phyloP scores from a whole-genome alignment of 768 basidiomycete genomes.

The Floccularia luteovirens region DNA sequence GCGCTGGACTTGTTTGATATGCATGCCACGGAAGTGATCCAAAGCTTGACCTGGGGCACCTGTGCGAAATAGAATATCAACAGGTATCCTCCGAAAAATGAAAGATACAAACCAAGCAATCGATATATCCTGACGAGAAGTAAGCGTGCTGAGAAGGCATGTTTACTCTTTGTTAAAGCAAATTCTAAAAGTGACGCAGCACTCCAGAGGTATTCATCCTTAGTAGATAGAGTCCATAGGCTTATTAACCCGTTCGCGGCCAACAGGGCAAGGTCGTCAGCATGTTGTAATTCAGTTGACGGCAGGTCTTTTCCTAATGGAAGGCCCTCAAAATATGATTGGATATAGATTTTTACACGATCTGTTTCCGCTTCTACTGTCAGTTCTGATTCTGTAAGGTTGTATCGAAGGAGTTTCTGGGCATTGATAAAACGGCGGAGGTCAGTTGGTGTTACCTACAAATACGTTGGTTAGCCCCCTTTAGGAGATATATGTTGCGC shows the following conservation, averaged over 20 bases:
- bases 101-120: constrained; percentile 49
- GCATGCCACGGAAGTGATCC: constrained; percentile 73
- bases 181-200: constrained; percentile 67
- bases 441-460: constrained; percentile 40
- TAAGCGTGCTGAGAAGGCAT: constrained; percentile 73
- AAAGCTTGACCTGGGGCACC: constrained; percentile 68
- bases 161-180: constrained; percentile 62
- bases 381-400: constrained; percentile 38
- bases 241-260: constrained; percentile 62
- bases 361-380: constrained; percentile 48
- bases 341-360: constrained; percentile 43
- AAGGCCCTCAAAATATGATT: constrained; percentile 61
- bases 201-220: constrained; percentile 53
- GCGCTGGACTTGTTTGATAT: constrained; percentile 79
- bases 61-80: constrained; percentile 17
- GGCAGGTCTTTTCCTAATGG: constrained; percentile 59
- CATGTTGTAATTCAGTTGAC: constrained; percentile 76
- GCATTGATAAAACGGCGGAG: constrained; percentile 68
- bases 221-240: constrained; percentile 49
- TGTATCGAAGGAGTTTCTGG: constrained; percentile 66
- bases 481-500: too few relatives aligned
- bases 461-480: too few relatives aligned
- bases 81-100: neutral
- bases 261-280: constrained; percentile 77
- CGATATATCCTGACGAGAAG: constrained; percentile 79